phyloP scores from a whole-genome alignment of 495 filamentous ascomycete species.

The Aspergillus ellipticus region DNA sequence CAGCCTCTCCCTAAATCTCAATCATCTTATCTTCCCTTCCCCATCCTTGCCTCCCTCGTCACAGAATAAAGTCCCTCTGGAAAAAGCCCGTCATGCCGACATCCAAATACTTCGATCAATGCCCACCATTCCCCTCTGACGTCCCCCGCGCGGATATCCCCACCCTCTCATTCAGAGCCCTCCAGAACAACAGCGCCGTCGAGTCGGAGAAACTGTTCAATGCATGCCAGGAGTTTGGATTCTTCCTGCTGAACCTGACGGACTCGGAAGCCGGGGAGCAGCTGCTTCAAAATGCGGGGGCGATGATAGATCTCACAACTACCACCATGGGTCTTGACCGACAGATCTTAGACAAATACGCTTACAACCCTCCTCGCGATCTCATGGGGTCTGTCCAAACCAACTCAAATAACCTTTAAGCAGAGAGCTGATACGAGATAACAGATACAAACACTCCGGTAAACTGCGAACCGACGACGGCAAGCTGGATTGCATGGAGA shows the following conservation, averaged over 20 bases:
- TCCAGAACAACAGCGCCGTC: background rate
- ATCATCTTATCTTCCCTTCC: background rate
- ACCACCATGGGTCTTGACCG: background rate
- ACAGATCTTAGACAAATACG: background rate
- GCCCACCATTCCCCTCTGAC: background rate
- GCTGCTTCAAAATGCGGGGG: background rate
- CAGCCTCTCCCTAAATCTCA: too few species aligned
- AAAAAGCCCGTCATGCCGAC: background rate
- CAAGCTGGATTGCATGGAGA: background rate
- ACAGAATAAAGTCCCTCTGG: background rate
- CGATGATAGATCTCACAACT: background rate
- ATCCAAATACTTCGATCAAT: background rate
- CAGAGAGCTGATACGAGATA: background rate
- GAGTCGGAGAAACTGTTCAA: background rate
- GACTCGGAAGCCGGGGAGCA: background rate
- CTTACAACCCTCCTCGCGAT: background rate
- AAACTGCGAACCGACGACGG: background rate
- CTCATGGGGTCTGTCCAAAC: background rate
- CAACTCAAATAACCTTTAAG: background rate
- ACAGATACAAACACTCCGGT: background rate
- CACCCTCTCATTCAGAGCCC: background rate
- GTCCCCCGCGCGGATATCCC: background rate
- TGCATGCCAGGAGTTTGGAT: background rate
- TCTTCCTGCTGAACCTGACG: background rate
- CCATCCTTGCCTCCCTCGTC: background rate